Conservation (phyloP, 2,329 filamentous ascomycete species). For the Cytospora chrysosperma region DNA sequence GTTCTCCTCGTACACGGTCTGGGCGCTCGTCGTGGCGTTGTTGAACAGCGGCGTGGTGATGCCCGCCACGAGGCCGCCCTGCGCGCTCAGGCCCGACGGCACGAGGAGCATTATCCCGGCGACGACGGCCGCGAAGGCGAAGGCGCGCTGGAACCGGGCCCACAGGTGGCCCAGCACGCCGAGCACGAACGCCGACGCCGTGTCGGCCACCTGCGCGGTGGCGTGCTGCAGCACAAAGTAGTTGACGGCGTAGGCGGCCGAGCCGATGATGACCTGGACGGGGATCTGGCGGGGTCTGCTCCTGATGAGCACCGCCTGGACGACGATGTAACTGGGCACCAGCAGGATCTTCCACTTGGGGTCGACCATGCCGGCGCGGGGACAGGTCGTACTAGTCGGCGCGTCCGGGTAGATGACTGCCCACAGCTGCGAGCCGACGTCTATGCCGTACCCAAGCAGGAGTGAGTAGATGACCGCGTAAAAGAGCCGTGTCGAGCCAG, state of each 20-base stretch:
- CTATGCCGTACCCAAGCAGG: slow-evolving; percentile 20
- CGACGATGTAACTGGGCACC: slow-evolving; percentile 65
- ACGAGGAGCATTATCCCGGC: slow-evolving; percentile 21
- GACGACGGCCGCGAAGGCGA: slow-evolving; percentile 22
- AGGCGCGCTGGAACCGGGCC: slow-evolving; percentile 23
- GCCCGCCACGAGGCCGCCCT: slow-evolving; percentile 17
- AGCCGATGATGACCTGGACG: slow-evolving; percentile 24
- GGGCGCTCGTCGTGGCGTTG: slow-evolving; percentile 1
- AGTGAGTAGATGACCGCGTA: slow-evolving; percentile 21
- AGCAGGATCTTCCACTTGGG: slow-evolving; percentile 57
- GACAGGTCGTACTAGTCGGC: slow-evolving; percentile 32
- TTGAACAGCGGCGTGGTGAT: slow-evolving; percentile 20
- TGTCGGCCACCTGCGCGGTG: slow-evolving; percentile 22
- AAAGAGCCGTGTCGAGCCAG: slow-evolving; percentile 18
- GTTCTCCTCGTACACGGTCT: slow-evolving; percentile 11
- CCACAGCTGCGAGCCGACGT: slow-evolving; percentile 35
- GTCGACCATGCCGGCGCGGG: slow-evolving; percentile 29
- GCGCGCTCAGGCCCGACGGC: slow-evolving; percentile 20
- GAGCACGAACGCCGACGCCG: slow-evolving; percentile 20
- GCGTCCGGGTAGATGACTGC: slow-evolving; percentile 34
- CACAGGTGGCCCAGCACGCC: slow-evolving; percentile 23
- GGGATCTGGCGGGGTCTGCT: slow-evolving; percentile 21
- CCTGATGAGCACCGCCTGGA: slow-evolving; percentile 33
- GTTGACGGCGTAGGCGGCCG: slow-evolving; percentile 25
- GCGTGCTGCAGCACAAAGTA: slow-evolving; percentile 25